Conservation (phyloP, 805 yeast genomes). For the Myxozyma geophila region DNA sequence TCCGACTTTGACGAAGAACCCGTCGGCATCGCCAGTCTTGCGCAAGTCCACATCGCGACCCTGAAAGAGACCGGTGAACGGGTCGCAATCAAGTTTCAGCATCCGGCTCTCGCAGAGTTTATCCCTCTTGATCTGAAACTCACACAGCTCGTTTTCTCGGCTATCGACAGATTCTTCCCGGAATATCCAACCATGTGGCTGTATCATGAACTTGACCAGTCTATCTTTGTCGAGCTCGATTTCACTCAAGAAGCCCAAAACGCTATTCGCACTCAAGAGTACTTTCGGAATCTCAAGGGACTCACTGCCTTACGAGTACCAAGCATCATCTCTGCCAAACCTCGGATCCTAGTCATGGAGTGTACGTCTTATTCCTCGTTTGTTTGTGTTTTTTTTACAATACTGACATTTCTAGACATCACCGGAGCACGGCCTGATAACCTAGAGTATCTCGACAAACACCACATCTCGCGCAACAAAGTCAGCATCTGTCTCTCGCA, state of each 20-base stretch:
- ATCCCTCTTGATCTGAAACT: slow-evolving; percentile 87
- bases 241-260: slow-evolving; percentile 85
- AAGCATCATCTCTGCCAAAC: slow-evolving; percentile 63
- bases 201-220: slow-evolving; percentile 86
- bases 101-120: slow-evolving; percentile 81
- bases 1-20: slow-evolving; percentile 70
- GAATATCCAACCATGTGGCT: slow-evolving; percentile 94
- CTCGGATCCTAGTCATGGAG: slow-evolving; percentile 76
- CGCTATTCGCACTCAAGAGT: slow-evolving; percentile 68
- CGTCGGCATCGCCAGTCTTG: slow-evolving; percentile 93
- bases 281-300: slow-evolving; percentile 59
- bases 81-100: slow-evolving; percentile 95
- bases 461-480: slow-evolving; percentile 72
- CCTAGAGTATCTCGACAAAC: slow-evolving; percentile 60
- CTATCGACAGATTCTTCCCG: slow-evolving; percentile 82
- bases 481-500: slow-evolving; percentile 87
- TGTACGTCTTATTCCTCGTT: slow-evolving; percentile 4
- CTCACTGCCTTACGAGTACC: slow-evolving; percentile 85
- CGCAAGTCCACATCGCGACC: slow-evolving; percentile 88
- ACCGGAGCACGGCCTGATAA: slow-evolving; percentile 85
- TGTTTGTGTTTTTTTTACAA: background rate
- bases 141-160: slow-evolving; percentile 73
- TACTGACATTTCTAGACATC: slow-evolving; percentile 58
- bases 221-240: slow-evolving; percentile 89
- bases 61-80: slow-evolving; percentile 61